Base-by-base conservation (phyloP, 371 early-diverging fungal species). In the Lichtheimia corymbifera region DNA sequence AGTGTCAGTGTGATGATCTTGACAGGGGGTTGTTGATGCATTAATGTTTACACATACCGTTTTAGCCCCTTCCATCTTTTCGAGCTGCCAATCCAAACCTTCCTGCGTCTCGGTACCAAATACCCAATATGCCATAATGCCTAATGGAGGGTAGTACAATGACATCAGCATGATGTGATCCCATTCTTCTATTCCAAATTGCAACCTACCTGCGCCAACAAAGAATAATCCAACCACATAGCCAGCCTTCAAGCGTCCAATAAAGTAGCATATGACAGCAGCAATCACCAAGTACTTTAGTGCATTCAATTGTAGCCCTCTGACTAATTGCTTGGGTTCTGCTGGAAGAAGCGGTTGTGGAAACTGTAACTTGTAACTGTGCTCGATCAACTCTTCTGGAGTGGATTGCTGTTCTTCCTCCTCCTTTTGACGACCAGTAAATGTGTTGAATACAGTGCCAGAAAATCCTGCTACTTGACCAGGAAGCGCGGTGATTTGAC, bases 1-100 rank as follows among this genome's bases (percentile, higher is more conserved):
- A 47, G 9, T n/a, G n/a, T 45, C n/a, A 18, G 3, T 45, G 13
- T 22, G 47, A 47, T 11, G 18, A 47, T 22, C 17, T 18, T 47
- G 47, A 47, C 18, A 22, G 2, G 47, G 18, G 30, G 11, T 35
- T 22, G 22, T 35, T 28, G 6, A 6, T 35, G 35, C 35, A 35
- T 35, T 2, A 9, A 35, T 35, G 28, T 5, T 24, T 41, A 28
- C 28, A 13, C 20, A 18, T 59, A 71, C 67, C 28, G 61, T 67
- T 59, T 59, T 62, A 15, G 64, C 44, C 3, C 59, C 64, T 35
- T 67, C 61, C 15, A 58, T 49, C 25, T 71, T 67, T 44, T 67
- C 68, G 5, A 71, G 28, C 47, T 71, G 65, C 71, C 71, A 71
- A 44, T 61, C 64, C n/a, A 71, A 41, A 14, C 65, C 71, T 51